Conservation (phyloP, 768 basidiomycete species). For the Suillus plorans region DNA sequence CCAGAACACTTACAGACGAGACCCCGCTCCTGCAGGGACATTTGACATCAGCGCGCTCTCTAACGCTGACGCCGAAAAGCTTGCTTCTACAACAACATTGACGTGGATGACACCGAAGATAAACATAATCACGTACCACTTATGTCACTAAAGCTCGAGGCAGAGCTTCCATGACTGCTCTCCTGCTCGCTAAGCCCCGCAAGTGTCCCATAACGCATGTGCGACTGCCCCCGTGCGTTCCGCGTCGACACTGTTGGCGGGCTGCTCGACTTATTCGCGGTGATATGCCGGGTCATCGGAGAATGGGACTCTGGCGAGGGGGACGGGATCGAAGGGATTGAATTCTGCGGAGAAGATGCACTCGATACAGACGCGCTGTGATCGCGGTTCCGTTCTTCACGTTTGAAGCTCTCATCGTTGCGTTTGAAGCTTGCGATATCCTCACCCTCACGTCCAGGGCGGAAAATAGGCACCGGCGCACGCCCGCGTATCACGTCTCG, state of each 20-base stretch:
- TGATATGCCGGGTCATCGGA: constrained; percentile 51
- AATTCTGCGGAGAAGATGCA: constrained; percentile 70
- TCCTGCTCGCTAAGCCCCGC: constrained; percentile 51
- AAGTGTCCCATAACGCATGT: constrained; percentile 46
- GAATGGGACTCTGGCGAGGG: constrained; percentile 57
- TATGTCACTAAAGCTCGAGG: constrained; percentile 84
- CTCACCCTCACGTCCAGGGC: constrained; percentile 11
- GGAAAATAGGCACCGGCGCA: constrained; percentile 15
- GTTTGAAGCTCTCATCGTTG: constrained; percentile 36
- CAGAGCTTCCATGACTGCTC: constrained; percentile 68
- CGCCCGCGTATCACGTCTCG: constrained; percentile 46
- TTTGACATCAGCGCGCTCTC: constrained; percentile 82
- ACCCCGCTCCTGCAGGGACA: constrained; percentile 55
- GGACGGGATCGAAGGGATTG: constrained; percentile 81
- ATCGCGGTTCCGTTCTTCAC: constrained; percentile 49
- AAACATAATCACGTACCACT: constrained; percentile 57
- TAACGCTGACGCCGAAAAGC: constrained; percentile 74
- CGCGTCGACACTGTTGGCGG: constrained; percentile 59
- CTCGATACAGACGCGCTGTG: constrained; percentile 75
- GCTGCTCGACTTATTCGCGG: constrained; percentile 58
- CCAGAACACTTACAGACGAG: constrained; percentile 59
- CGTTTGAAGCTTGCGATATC: constrained; percentile 24
- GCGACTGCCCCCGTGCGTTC: constrained; percentile 50
- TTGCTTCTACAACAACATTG: constrained; percentile 49
- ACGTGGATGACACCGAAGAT: not conserved